Conservation (phyloP, 306 rosid genomes). For the Prunus mume region DNA sequence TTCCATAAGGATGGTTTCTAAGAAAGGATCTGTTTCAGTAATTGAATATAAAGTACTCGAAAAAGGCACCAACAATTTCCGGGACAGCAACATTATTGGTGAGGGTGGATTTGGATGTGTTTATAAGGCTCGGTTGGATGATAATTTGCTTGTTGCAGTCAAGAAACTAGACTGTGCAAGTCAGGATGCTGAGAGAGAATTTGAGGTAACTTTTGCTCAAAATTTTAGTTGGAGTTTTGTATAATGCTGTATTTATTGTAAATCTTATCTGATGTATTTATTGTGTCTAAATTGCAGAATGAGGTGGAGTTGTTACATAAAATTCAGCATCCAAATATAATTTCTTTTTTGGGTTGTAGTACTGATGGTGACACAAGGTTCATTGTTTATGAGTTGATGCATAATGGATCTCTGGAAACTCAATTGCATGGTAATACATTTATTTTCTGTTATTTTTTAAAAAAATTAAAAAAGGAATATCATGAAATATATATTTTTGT, state of each 20-base stretch:
- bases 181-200: slow-evolving; percentile 69
- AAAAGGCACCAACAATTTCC: slow-evolving; percentile 59
- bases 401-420: slow-evolving; percentile 81
- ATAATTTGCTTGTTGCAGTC: slow-evolving; percentile 66
- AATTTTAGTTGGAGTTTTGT: neutral
- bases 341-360: slow-evolving; percentile 72
- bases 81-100: slow-evolving; percentile 71
- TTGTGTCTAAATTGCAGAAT: slow-evolving; percentile 58
- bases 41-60: slow-evolving; percentile 72
- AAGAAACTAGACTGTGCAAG: slow-evolving; percentile 65
- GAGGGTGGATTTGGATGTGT: slow-evolving; percentile 94
- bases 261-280: neutral
- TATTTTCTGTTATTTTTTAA: neutral
- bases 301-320: slow-evolving; percentile 74
- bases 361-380: slow-evolving; percentile 48
- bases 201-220: slow-evolving; percentile 48
- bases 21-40: slow-evolving; percentile 55
- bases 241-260: neutral
- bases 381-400: slow-evolving; percentile 80
- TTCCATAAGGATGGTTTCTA: slow-evolving; percentile 51
- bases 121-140: slow-evolving; percentile 78
- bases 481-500: neutral
- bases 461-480: neutral
- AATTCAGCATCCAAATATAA: slow-evolving; percentile 77
- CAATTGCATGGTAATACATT: slow-evolving; percentile 72